A percentile compares a stretch with the other conserved stretches of the same genome.
These are phyloP conservation scores for Fusarium beomiforme DNA, from an alignment of 2,329 filamentous ascomycete genomes.

Conservation along the genomic window DNA sequence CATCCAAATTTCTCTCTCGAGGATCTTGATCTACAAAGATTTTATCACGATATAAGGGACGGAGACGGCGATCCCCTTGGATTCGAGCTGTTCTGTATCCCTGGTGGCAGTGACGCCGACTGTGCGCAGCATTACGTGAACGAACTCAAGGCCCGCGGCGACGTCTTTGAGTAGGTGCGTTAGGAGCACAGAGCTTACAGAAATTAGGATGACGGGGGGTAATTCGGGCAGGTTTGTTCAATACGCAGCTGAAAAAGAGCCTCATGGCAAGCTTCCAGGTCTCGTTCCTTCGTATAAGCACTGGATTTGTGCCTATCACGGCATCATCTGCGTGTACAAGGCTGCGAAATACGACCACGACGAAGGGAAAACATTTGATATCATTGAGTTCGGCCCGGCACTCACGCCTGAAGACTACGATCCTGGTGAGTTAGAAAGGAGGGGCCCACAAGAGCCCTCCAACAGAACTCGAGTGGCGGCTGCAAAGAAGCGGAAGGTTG, in stretches of 20 bases:
- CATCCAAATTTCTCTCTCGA: background rate
- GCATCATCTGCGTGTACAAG: background rate
- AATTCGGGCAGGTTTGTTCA: background rate
- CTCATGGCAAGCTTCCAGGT: background rate
- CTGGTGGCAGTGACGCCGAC: background rate
- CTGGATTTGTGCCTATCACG: background rate
- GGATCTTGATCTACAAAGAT: background rate
- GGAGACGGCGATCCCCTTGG: background rate
- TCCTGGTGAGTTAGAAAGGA: background rate
- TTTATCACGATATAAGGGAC: rapidly evolving
- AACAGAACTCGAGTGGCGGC: background rate
- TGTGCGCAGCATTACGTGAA: background rate
- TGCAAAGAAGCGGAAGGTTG: background rate
- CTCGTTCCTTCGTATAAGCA: background rate
- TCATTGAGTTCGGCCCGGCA: background rate
- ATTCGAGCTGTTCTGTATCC: background rate
- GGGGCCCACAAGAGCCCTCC: background rate
- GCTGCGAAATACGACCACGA: background rate
- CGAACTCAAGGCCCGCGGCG: background rate
- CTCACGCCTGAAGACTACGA: background rate
- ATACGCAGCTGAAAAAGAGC: background rate
- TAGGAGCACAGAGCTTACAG: rapidly evolving
- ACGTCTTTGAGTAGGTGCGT: background rate
- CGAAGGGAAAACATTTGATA: background rate
- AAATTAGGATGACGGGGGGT: background rate